Base-by-base conservation (phyloP, 2,329 filamentous ascomycete species). In the Fusarium sp. region DNA sequence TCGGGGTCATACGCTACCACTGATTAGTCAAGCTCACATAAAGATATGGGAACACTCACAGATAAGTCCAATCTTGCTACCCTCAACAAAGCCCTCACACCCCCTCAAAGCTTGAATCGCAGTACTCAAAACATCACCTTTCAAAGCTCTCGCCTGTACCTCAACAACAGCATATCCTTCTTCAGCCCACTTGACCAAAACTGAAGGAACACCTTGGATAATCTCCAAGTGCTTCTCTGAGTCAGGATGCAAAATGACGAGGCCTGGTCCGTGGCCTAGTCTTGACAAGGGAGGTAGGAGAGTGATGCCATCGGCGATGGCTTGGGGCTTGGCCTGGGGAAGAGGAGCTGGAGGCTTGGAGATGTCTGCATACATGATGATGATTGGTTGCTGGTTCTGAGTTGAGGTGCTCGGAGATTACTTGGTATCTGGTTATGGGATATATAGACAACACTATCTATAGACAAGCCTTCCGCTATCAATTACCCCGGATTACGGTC, bases 131-230 rank as follows among this genome's bases (percentile, higher is more conserved):
- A 67, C 32, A 32, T 52, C 69, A 49, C 20, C 65, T 51, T 24
- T 69, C 11, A 9, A 68, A 43, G 29, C 25, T 22, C 24, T 29
- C 4, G 79, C 74, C 16, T 66, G 63, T 1, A 92, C 75, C 75
- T 91, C 85, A 1, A 82, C 87, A 5, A 92, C 88, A 0, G 86
- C 82, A 69, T 87, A 92, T 0, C 90, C 89, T 76, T 93, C 91
- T 75, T 93, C 90, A 0, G 90, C 90, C 91, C 91, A 92, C 78
- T 92, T 93, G 65, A 87, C 75, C 16, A 87, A 73, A 0, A 88
- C 87, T 11, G 85, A 82, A 1, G 90, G 90, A 57, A 83, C 82
- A 64, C 60, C 78, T 68, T 74, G 73, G 53, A 59, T 59, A 22
- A 71, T 76, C 0, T 67, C 63, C 41, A 67, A 44, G 22, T 51